Base-by-base conservation (phyloP, 805 yeast genomes). In the Priceomyces haplophilus region DNA sequence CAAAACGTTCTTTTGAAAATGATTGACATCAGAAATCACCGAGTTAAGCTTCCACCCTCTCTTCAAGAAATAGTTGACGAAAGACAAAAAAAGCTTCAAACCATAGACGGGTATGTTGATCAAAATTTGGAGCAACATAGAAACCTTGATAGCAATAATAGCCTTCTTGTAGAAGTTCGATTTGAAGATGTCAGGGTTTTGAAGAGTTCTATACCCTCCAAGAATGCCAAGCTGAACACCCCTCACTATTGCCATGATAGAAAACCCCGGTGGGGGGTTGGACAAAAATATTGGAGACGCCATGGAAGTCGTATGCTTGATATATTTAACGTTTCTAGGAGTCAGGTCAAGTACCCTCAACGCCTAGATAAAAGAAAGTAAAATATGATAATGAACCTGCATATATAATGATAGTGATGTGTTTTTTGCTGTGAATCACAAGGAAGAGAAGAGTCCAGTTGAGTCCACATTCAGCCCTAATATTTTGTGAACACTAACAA, bases 231-330 rank as follows among this genome's bases (percentile, higher is more conserved):
- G 59, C 58, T 79, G 83, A 19, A 75, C 49, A 0, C 85, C 84
- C 12, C 83, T 61, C 6, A 74, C 44, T n/a, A 79, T 64, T 0
- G 82, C 70, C 43, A 67, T 42, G 0, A 67, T 25, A 3, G 81
- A 68, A 51, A 79, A 76, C 12, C 82, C 78, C 4, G 78, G 73
- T 6, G 82, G 76, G 1, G 85, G 83, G 38, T 74, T 67, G 2
- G 82, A 73, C 10, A 79, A 63, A 52, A 79, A 79, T 12, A 76
- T 69, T 5, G 85, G 85, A 3, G 85, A 80, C 1, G 80, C 76
- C 84, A 80, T 33, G 19, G 13, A 8, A 17, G 17, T 24, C 8
- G 10, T n/a, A 7, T 15, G 17, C n/a, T n/a, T n/a, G n/a, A n/a
- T n/a, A 21, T 16, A 7, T 8, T 23, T 16, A 21, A 11, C 31